Evolutionary conservation across 768 basidiomycete genomes (phyloP).

Genomic region (Phaffia australis): DNA sequence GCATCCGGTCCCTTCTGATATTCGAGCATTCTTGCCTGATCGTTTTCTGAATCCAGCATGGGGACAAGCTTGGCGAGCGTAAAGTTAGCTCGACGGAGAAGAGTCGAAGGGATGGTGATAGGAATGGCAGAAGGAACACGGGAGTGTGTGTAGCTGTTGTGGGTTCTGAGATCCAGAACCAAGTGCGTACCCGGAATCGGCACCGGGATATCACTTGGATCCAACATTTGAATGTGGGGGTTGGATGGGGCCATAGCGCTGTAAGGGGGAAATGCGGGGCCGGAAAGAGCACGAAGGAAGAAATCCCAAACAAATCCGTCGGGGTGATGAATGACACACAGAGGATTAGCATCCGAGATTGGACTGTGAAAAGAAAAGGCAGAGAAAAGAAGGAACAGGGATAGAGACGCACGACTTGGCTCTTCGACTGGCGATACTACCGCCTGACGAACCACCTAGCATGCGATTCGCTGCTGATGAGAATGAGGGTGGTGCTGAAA

Average conservation of each 20-base stretch:
- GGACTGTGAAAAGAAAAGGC: not conserved
- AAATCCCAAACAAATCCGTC: not conserved
- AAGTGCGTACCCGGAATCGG: slow-evolving; percentile 40
- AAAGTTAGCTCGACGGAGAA: slow-evolving; percentile 81
- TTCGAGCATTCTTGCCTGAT: slow-evolving; percentile 6
- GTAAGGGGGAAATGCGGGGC: not conserved
- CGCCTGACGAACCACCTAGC: not conserved
- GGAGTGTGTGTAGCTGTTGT: slow-evolving; percentile 56
- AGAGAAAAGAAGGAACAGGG: not conserved
- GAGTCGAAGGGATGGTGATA: slow-evolving; percentile 83
- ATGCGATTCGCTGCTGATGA: slow-evolving; percentile 12
- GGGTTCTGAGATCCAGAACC: slow-evolving; percentile 79
- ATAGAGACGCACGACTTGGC: slow-evolving; percentile 1
- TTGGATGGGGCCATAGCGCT: slow-evolving; percentile 21
- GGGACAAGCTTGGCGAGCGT: slow-evolving; percentile 62
- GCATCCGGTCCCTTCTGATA: slow-evolving; percentile 9
- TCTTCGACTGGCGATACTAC: slow-evolving; percentile 4
- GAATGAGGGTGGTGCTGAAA: not conserved
- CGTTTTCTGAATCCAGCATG: slow-evolving; percentile 51
- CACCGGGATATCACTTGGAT: slow-evolving; percentile 16
- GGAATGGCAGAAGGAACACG: slow-evolving; percentile 64
- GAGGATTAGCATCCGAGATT: not conserved
- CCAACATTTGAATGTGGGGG: slow-evolving; percentile 26
- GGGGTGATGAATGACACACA: not conserved
- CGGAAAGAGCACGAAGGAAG: not conserved